Percentiles rank a stretch among this genome's conserved stretches.
Evolutionary conservation across 192 early-diverging fungal species (phyloP).

Genomic region (Spinellus fusiger): DNA sequence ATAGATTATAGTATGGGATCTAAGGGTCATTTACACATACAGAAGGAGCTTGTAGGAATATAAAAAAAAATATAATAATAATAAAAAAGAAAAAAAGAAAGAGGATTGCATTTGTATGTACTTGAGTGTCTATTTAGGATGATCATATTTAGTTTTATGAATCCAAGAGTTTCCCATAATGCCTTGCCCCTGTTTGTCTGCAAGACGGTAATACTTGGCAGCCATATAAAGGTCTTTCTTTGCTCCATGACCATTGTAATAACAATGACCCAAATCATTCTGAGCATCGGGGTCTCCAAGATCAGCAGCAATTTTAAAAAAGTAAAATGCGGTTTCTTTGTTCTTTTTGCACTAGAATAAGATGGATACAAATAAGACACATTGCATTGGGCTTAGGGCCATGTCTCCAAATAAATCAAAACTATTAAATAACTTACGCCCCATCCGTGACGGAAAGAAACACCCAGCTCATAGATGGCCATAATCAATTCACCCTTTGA

Average conservation of each 20-base stretch:
- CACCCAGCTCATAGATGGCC: constrained; percentile 75
- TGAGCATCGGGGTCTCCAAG: constrained; percentile 74
- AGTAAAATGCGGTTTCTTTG: constrained; percentile 68
- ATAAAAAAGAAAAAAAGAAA: not conserved
- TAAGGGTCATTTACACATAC: not conserved
- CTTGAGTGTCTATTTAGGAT: constrained; percentile 1
- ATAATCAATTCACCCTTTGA: constrained; percentile 66
- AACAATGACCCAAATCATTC: constrained; percentile 65
- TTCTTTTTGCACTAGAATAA: constrained; percentile 44
- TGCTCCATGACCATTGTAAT: constrained; percentile 67
- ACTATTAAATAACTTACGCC: constrained; percentile 41
- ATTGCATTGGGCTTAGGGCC: too few relatives aligned
- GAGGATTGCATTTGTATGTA: not conserved
- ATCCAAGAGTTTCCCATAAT: constrained; percentile 84
- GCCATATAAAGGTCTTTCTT: constrained; percentile 68
- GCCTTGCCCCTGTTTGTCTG: constrained; percentile 63
- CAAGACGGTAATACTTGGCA: constrained; percentile 74
- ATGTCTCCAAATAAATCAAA: not conserved
- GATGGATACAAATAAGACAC: not conserved
- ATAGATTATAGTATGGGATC: not conserved
- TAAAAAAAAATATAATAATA: not conserved
- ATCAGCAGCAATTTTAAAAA: constrained; percentile 78
- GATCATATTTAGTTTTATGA: constrained; percentile 73
- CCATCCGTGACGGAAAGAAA: constrained; percentile 75
- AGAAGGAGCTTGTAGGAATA: not conserved